A percentile compares a stretch with the other conserved stretches of the same genome.
Conservation (phyloP, 179 eudicot genomes). For the Beta macrorhiza region DNA sequence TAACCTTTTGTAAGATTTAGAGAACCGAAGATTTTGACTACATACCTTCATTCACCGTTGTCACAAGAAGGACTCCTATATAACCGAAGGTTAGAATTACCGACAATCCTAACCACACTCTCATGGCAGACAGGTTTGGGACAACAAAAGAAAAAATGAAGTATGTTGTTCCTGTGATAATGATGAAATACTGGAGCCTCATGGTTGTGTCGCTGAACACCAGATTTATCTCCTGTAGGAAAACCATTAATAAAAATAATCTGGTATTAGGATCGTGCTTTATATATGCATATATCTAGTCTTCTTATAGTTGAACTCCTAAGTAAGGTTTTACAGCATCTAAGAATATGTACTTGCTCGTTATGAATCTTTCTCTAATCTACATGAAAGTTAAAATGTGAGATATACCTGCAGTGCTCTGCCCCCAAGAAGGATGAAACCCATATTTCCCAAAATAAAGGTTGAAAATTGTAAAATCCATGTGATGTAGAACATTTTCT, state of each 20-base stretch:
- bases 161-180: conserved; percentile 52
- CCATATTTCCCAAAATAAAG: conserved; percentile 54
- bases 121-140: conserved; percentile 61
- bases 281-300: background rate
- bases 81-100: conserved; percentile 46
- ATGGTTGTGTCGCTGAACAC: conserved; percentile 45
- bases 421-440: conserved; percentile 70
- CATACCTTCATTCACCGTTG: conserved; percentile 26
- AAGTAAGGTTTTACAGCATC: too few species aligned
- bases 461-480: conserved; percentile 44
- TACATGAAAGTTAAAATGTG: background rate
- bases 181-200: conserved; percentile 61
- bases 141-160: conserved; percentile 45
- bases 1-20: background rate
- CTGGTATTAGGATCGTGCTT: background rate
- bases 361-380: too few species aligned
- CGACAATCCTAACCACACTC: conserved; percentile 54
- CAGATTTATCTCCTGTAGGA: conserved; percentile 48
- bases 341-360: too few species aligned
- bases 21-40: background rate
- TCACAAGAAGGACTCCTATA: conserved; percentile 39
- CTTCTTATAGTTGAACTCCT: background rate
- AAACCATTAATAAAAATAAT: background rate
- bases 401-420: conserved; percentile 54
- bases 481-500: conserved; percentile 46